Conservation (phyloP, 139 green algal species). For the Auxenochlorella pyrenoidosa region DNA sequence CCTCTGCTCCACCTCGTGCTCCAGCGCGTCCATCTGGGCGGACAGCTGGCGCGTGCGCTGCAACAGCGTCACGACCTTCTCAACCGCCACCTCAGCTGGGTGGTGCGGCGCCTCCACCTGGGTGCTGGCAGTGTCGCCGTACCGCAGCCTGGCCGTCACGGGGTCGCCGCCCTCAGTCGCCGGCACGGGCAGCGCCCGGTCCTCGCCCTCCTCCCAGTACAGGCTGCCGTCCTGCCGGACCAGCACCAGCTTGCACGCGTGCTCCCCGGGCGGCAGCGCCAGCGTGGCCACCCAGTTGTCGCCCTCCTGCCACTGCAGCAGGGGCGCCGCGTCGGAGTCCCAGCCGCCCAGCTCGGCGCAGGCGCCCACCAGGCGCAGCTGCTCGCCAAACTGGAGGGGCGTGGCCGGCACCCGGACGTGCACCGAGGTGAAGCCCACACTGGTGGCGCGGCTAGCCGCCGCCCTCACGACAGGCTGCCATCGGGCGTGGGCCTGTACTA, state of each 20-base stretch:
- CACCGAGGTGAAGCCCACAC: background rate
- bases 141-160: background rate
- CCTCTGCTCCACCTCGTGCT: slow-evolving; percentile 3
- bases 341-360: slow-evolving; percentile 50
- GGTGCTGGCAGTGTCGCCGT: background rate
- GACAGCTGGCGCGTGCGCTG: background rate
- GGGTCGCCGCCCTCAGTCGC: background rate
- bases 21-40: background rate
- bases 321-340: slow-evolving; percentile 16
- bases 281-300: slow-evolving; percentile 58
- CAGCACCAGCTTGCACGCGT: slow-evolving; percentile 56
- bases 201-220: slow-evolving; percentile 72
- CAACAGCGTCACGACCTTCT: background rate
- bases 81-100: background rate
- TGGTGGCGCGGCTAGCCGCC: background rate
- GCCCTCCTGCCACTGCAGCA: slow-evolving; percentile 59
- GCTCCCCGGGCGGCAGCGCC: slow-evolving; percentile 33
- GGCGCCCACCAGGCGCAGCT: slow-evolving; percentile 47
- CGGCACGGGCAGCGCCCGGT: slow-evolving; percentile 68
- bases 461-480: background rate
- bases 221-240: background rate
- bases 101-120: background rate
- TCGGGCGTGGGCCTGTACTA: background rate
- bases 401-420: background rate
- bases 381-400: slow-evolving; percentile 36